Percentiles rank a stretch among this genome's conserved stretches.
Evolutionary conservation across 352 stramenopile genomes (phyloP).

Genomic region (Thraustochytrium striatum): DNA sequence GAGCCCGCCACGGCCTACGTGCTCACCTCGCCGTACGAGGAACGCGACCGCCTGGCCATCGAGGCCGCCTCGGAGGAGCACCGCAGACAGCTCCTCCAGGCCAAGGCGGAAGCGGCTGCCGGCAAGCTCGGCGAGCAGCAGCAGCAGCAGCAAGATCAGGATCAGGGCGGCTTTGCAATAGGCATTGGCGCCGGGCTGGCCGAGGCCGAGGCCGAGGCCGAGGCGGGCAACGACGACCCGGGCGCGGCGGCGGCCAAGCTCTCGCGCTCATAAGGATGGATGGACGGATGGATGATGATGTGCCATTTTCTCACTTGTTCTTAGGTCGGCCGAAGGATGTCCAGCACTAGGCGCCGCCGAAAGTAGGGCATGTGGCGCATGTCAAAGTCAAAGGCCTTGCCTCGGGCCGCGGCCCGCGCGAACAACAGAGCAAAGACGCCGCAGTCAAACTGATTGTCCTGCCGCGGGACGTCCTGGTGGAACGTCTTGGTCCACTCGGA

Average conservation of each 20-base stretch:
- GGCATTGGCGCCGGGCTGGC: too few species aligned
- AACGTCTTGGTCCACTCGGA: background rate
- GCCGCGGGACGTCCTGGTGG: background rate
- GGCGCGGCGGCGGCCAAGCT: too few species aligned
- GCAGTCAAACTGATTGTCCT: constrained; percentile 21
- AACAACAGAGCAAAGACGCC: constrained; percentile 16
- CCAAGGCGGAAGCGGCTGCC: too few species aligned
- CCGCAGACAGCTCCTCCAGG: constrained; percentile 1
- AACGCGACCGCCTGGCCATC: constrained; percentile 22
- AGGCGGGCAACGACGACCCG: too few species aligned
- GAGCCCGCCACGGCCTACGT: constrained; percentile 36
- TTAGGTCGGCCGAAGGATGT: background rate
- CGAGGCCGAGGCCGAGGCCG: too few species aligned
- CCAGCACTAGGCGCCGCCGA: background rate
- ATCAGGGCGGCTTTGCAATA: too few species aligned
- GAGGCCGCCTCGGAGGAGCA: constrained; percentile 30
- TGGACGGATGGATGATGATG: too few species aligned
- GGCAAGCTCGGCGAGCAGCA: too few species aligned
- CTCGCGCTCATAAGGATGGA: too few species aligned
- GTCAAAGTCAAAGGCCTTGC: background rate
- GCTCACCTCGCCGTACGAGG: constrained; percentile 38
- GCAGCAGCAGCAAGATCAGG: too few species aligned
- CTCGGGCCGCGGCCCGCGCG: background rate
- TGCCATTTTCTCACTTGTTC: too few species aligned
- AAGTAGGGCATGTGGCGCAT: constrained; percentile 16